Evolutionary conservation across 1,284 basidiomycete genomes (phyloP).

Genomic region (Pseudozyma sp.): DNA sequence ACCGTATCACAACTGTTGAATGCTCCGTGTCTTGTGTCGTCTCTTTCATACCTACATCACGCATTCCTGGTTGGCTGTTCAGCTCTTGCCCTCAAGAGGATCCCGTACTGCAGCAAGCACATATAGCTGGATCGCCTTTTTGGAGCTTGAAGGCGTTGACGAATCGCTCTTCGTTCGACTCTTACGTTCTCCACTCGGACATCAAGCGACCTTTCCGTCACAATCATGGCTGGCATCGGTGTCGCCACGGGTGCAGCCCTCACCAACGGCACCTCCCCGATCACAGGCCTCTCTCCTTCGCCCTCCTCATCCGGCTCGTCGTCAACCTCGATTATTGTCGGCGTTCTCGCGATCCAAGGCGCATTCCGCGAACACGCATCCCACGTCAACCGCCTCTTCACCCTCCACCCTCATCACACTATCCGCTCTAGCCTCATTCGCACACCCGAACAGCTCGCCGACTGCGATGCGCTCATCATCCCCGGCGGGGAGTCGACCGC

Average conservation of each 20-base stretch:
- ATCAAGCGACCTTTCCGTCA: neutral
- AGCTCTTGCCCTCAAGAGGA: no score
- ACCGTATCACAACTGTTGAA: no score
- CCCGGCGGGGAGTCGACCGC: slow-evolving; percentile 93
- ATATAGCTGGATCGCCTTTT: no score
- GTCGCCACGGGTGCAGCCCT: slow-evolving; percentile 39
- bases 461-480: slow-evolving; percentile 87
- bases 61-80: no score
- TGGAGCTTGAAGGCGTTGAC: no score
- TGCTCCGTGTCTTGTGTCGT: no score
- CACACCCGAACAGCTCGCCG: slow-evolving; percentile 78
- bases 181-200: neutral
- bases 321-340: slow-evolving; percentile 54
- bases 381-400: slow-evolving; percentile 73
- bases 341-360: slow-evolving; percentile 83
- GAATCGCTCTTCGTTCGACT: no score
- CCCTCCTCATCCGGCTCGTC: slow-evolving; percentile 11
- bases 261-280: slow-evolving; percentile 8
- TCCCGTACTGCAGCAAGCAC: no score
- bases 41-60: no score
- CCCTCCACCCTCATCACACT: slow-evolving; percentile 20
- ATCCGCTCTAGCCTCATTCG: slow-evolving; percentile 76
- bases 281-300: slow-evolving; percentile 3
- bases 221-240: slow-evolving; percentile 37
- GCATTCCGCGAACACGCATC: slow-evolving; percentile 89